Evolutionary conservation across 164 flowering plant genomes (phyloP).

Genomic region (Chimonanthus salicifolius): DNA sequence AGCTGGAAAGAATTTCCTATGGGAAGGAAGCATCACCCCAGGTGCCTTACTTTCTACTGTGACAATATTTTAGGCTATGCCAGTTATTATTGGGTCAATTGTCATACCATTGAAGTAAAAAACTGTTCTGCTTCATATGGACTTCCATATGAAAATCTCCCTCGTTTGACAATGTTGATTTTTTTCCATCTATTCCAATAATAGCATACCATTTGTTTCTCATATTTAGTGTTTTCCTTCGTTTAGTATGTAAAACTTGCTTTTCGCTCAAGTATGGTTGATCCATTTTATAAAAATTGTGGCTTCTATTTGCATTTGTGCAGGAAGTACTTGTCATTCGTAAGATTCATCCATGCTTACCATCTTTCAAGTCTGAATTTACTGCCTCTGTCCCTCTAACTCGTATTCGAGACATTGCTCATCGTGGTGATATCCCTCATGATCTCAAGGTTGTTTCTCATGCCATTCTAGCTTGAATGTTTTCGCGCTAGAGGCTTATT

Average conservation of each 20-base stretch:
- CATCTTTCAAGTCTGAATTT: conserved; percentile 95
- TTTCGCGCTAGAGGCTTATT: background rate
- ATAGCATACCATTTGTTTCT: background rate
- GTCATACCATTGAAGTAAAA: background rate
- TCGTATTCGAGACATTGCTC: conserved; percentile 95
- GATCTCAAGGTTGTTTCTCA: conserved; percentile 74
- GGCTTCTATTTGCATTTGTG: conserved; percentile 6
- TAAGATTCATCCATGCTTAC: conserved; percentile 88
- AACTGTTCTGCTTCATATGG: background rate
- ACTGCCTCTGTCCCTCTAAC: conserved; percentile 96
- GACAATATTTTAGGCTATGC: background rate
- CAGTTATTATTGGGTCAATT: background rate
- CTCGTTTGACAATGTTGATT: background rate
- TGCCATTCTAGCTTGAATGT: conserved; percentile 4
- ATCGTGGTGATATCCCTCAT: conserved; percentile 87
- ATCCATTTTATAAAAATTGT: background rate
- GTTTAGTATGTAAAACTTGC: background rate
- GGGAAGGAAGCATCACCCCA: conserved; percentile 57
- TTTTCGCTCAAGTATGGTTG: background rate
- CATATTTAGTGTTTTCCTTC: background rate
- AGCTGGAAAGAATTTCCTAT: conserved; percentile 62
- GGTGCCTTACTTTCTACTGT: conserved; percentile 31
- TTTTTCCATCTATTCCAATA: background rate
- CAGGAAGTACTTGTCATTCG: conserved; percentile 85
- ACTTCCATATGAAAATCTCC: background rate